Evolutionary conservation across 1,284 basidiomycete species (phyloP), one percentile per base, ranked within the genome.

Genomic region (Lentinula novae-zelandiae): DNA sequence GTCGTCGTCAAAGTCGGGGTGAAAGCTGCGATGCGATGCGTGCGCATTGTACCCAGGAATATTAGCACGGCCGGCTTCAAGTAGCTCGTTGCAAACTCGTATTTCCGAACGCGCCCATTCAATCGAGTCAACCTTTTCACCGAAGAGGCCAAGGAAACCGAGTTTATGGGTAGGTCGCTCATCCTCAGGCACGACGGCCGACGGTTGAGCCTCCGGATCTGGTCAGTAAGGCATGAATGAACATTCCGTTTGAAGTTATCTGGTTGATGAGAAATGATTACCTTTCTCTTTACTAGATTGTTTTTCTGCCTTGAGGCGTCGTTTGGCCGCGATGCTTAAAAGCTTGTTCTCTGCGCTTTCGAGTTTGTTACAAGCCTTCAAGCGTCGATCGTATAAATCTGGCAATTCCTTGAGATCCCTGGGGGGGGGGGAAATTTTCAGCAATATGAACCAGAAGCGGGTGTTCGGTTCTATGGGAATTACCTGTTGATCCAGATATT

Each of bases 91-190:
- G 57, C 84, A 84, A 2, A 75, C 71, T 4, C 77, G 73, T 57
- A 95, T 86, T 68, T 93, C 85, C 36, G 81, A 74, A 38, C 95
- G 84, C 53, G 88, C 87, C 95, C 95, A 98, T 1, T 94, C 87
- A 70, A 99, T 95, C 1, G 88, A 83, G 75, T 99, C 96, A 3
- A 96, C 93, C 74, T 96, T 93, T 71, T 93, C 74, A 2, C 90
- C 90, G 8, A 82, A 77, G 50, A 91, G 85, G 22, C 90, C 75
- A 5, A 81, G 65, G 64, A 72, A 67, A 52, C 82, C 72, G 22
- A 97, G 83, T 58, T 90, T 89, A 72, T 93, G 92, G 0, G 85
- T 87, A 0, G 96, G 96, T 2, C 96, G 84, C 65, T 92, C 77
- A 15, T 82, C 78, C 31, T 63, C 59, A 15, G 62, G 52, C 15